These are phyloP conservation scores for Piromyces finnis DNA, from an alignment of 192 early-diverging fungal species.

Conservation along the genomic window DNA sequence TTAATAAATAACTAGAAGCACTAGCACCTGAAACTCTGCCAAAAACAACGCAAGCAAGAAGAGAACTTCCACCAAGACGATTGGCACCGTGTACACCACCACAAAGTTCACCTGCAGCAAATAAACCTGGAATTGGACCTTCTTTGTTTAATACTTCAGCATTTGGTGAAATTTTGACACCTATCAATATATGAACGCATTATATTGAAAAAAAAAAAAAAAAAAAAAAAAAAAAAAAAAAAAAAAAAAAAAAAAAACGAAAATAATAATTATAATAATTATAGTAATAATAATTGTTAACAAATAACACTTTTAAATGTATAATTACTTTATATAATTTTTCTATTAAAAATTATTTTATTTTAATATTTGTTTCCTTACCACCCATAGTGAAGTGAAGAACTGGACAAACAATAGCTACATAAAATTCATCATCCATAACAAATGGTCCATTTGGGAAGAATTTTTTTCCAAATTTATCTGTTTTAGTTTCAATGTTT, in stretches of 20 bases:
- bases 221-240: too few species aligned
- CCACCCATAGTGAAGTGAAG: conserved; percentile 60
- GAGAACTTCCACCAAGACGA: conserved; percentile 81
- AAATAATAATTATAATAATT: too few species aligned
- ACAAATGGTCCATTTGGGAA: conserved; percentile 16
- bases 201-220: too few species aligned
- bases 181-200: too few species aligned
- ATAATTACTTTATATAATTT: too few species aligned
- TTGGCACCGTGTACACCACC: conserved; percentile 94
- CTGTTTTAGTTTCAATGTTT: conserved; percentile 22
- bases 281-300: too few species aligned
- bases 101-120: conserved; percentile 83
- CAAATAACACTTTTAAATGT: too few species aligned
- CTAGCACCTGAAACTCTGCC: conserved; percentile 74
- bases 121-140: conserved; percentile 55
- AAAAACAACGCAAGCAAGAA: conserved; percentile 91
- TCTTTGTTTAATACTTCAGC: conserved; percentile 6
- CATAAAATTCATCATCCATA: conserved; percentile 7
- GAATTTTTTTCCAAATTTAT: conserved; percentile 38
- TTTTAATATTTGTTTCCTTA: too few species aligned
- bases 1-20: background rate
- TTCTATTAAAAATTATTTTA: too few species aligned
- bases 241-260: too few species aligned
- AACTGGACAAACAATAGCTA: conserved; percentile 33
- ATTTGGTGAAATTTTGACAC: too few species aligned